Percentiles rank a stretch among this genome's conserved stretches.
These are phyloP conservation scores for Trichoderma erinaceum DNA, from an alignment of 495 filamentous ascomycete genomes.

Conservation along the genomic window DNA sequence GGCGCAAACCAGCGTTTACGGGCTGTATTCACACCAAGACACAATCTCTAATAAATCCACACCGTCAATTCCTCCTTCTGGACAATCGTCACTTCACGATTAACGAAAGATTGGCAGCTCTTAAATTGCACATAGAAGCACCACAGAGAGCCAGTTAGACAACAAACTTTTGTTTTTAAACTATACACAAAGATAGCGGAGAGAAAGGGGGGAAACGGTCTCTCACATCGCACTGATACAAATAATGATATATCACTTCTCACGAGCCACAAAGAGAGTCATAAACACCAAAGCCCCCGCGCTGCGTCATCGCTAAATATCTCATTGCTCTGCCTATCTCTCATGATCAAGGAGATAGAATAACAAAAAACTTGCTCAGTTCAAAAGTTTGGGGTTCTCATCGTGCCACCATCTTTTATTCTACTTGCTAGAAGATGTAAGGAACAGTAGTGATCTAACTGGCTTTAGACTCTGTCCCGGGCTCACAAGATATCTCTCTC, in stretches of 20 bases:
- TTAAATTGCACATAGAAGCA: background rate
- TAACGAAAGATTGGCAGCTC: background rate
- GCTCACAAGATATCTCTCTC: background rate
- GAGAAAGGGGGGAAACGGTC: background rate
- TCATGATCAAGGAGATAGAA: background rate
- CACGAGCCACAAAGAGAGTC: background rate
- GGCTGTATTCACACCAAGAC: slow-evolving; percentile 36
- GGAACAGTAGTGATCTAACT: background rate
- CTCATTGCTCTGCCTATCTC: background rate
- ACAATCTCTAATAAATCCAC: background rate
- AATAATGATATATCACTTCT: slow-evolving; percentile 1
- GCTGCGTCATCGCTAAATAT: background rate
- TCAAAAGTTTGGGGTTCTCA: background rate
- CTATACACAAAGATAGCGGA: background rate
- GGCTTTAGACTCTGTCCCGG: slow-evolving; percentile 9
- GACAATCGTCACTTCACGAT: background rate
- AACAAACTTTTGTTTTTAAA: background rate
- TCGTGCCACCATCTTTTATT: background rate
- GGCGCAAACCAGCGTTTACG: slow-evolving; percentile 57
- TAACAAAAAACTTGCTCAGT: background rate
- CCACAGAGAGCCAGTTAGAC: background rate
- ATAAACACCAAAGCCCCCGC: background rate
- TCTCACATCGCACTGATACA: background rate
- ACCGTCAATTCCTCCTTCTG: background rate
- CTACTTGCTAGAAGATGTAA: background rate